Evolutionary conservation across 352 stramenopile genomes (phyloP).

Genomic region (Pythium brachiatum): DNA sequence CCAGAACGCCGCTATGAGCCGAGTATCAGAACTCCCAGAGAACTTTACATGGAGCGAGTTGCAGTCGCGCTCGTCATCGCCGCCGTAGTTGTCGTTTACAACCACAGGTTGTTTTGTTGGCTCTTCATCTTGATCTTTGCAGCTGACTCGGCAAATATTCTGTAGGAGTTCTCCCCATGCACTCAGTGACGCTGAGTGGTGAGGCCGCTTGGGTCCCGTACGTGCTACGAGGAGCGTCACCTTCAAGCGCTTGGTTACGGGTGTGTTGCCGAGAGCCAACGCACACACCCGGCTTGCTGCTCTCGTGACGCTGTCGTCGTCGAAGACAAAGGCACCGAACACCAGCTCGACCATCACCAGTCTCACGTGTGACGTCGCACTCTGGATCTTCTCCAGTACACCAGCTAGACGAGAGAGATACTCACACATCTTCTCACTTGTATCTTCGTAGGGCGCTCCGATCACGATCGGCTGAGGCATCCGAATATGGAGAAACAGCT

Average conservation of each 20-base stretch:
- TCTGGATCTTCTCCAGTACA: background rate
- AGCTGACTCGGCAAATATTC: background rate
- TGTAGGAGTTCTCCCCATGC: background rate
- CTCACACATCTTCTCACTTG: background rate
- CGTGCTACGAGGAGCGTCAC: background rate
- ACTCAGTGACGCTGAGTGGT: background rate
- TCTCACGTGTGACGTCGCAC: background rate
- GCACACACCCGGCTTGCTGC: background rate
- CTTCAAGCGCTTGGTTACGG: background rate
- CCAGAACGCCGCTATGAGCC: constrained; percentile 9
- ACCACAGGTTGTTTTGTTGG: background rate
- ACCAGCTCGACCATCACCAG: background rate
- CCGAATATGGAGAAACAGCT: background rate
- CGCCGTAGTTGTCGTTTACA: background rate
- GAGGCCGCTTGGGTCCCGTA: background rate
- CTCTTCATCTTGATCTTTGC: background rate
- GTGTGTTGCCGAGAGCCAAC: background rate
- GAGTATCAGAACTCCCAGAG: background rate
- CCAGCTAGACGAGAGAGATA: background rate
- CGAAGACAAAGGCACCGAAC: background rate
- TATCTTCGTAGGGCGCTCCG: background rate
- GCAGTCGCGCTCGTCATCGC: background rate
- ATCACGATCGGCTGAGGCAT: background rate
- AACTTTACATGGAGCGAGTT: constrained; percentile 1
- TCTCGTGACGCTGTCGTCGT: background rate